Evolutionary conservation across 805 yeast genomes (phyloP).

Genomic region (Candida xiaguanensis): DNA sequence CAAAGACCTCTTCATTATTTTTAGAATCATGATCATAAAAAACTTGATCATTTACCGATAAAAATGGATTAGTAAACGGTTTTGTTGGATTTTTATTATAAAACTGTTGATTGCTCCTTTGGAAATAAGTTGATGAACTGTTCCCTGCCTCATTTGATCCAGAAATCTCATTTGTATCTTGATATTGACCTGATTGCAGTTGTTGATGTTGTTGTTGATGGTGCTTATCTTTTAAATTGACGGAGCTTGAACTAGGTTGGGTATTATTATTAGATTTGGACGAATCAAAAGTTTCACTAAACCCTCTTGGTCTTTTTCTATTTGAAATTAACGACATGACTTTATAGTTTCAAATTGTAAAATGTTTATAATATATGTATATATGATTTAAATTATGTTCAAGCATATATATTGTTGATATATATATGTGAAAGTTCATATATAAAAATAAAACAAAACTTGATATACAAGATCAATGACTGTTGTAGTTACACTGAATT

Average conservation of each 20-base stretch:
- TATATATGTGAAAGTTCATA: neutral
- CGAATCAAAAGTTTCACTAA: conserved; percentile 35
- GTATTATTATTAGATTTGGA: conserved; percentile 6
- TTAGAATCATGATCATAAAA: neutral
- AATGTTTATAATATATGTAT: neutral
- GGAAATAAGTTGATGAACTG: neutral
- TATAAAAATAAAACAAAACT: neutral
- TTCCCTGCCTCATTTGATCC: neutral
- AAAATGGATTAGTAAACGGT: conserved; percentile 9
- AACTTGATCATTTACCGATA: conserved; percentile 7
- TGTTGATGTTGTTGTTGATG: conserved; percentile 5
- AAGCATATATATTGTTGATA: neutral
- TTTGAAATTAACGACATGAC: conserved; percentile 36
- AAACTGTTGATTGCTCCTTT: neutral
- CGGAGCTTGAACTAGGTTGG: conserved; percentile 5
- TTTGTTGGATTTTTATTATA: conserved; percentile 1
- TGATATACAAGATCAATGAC: too few species aligned
- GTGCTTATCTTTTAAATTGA: neutral
- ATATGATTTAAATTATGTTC: neutral
- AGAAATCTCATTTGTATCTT: neutral
- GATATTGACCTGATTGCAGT: neutral
- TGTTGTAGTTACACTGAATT: neutral
- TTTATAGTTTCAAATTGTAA: too few species aligned
- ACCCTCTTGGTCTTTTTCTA: conserved; percentile 44
- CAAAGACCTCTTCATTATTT: conserved; percentile 1